Percentiles rank a stretch among this genome's conserved stretches.
Conservation (phyloP, 306 rosid genomes). For the Cucumis hystrix region DNA sequence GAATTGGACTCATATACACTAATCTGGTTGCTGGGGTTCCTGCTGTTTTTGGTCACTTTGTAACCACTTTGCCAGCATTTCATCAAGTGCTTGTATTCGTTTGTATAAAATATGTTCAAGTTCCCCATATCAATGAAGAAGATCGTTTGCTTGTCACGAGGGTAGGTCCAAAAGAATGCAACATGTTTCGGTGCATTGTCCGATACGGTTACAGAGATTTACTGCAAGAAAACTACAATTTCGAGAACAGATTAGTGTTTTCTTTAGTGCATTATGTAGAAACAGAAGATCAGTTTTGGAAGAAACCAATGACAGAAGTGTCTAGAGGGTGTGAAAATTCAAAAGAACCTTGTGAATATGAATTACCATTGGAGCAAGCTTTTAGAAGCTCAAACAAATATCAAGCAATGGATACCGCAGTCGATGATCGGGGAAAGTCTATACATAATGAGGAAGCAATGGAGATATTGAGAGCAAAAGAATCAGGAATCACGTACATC, state of each 20-base stretch:
- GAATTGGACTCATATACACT: slow-evolving; percentile 46
- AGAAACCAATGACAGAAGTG: slow-evolving; percentile 13
- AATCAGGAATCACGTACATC: slow-evolving; percentile 62
- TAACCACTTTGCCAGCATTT: slow-evolving; percentile 62
- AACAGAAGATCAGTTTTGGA: slow-evolving; percentile 18
- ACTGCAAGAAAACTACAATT: slow-evolving; percentile 47
- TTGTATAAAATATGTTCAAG: slow-evolving; percentile 43
- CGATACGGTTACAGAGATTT: slow-evolving; percentile 74
- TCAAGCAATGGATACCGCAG: slow-evolving; percentile 6
- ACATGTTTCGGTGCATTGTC: slow-evolving; percentile 60
- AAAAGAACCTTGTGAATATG: slow-evolving; percentile 7
- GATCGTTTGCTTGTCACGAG: slow-evolving; percentile 45
- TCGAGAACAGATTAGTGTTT: slow-evolving; percentile 42
- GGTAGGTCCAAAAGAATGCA: slow-evolving; percentile 49
- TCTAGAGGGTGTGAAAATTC: slow-evolving; percentile 16
- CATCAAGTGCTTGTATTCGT: slow-evolving; percentile 55
- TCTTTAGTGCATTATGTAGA: slow-evolving; percentile 50
- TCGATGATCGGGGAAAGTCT: slow-evolving; percentile 8
- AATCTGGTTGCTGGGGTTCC: slow-evolving; percentile 41
- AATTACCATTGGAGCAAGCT: slow-evolving; percentile 11
- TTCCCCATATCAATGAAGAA: slow-evolving; percentile 33
- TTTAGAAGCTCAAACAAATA: slow-evolving; percentile 4
- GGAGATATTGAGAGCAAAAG: slow-evolving; percentile 52
- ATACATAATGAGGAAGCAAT: slow-evolving; percentile 29
- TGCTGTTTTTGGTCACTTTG: slow-evolving; percentile 47